Percentiles rank a stretch among this genome's conserved stretches.
Conservation (phyloP, 306 rosid genomes). For the Quercus variabilis region DNA sequence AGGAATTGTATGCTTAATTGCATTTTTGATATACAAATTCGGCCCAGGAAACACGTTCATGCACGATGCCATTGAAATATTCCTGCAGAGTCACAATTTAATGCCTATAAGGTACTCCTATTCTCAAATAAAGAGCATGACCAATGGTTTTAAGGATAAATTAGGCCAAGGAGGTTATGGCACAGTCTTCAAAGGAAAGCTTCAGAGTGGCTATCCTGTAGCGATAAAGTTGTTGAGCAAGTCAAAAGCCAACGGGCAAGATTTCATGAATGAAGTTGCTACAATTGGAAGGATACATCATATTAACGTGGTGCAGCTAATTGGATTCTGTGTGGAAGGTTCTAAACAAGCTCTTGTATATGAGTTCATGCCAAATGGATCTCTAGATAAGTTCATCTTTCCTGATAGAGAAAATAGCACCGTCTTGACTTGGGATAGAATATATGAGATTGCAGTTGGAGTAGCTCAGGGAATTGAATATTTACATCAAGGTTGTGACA, state of each 20-base stretch:
- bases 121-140: background rate
- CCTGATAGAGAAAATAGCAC: background rate
- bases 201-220: background rate
- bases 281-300: background rate
- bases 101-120: background rate
- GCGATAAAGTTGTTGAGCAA: background rate
- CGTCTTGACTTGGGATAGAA: background rate
- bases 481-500: background rate
- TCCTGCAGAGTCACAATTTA: background rate
- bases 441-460: background rate
- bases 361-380: slow-evolving; percentile 2
- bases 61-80: background rate
- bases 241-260: background rate
- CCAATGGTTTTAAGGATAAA: background rate
- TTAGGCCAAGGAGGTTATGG: background rate
- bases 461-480: background rate
- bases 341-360: background rate
- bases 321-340: background rate
- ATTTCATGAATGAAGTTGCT: background rate
- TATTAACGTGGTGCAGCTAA: background rate
- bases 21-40: background rate
- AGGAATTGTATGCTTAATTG: background rate
- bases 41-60: background rate
- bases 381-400: background rate
- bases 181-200: background rate